A percentile compares a stretch with the other conserved stretches of the same genome.
Conservation (phyloP, 2,329 filamentous ascomycete genomes). For the Ophiostoma quercus region DNA sequence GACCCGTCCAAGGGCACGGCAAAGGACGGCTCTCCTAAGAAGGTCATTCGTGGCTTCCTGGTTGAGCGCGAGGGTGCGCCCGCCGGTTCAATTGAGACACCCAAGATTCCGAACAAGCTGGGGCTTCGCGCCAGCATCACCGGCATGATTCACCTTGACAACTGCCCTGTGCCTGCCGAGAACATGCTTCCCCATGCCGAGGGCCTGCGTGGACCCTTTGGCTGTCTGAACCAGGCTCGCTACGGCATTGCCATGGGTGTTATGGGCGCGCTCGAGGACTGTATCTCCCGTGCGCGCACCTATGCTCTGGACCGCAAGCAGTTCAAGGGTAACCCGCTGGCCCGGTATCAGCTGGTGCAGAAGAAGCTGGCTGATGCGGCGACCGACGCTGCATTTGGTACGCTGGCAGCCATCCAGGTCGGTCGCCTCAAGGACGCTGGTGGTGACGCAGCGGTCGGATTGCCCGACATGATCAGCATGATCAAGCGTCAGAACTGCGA, state of each 20-base stretch:
- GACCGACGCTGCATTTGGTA: slow-evolving; percentile 86
- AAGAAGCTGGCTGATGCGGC: slow-evolving; percentile 93
- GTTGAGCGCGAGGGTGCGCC: slow-evolving; percentile 82
- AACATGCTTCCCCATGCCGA: slow-evolving; percentile 94
- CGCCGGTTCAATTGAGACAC: slow-evolving; percentile 83
- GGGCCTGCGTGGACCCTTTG: slow-evolving; percentile 82
- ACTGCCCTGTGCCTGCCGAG: slow-evolving; percentile 77
- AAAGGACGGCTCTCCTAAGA: slow-evolving; percentile 24
- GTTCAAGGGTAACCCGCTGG: slow-evolving; percentile 92
- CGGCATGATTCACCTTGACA: slow-evolving; percentile 95
- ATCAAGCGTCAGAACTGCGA: slow-evolving; percentile 98
- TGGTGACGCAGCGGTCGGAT: slow-evolving; percentile 72
- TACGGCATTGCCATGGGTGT: slow-evolving; percentile 92
- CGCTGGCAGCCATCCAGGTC: slow-evolving; percentile 85
- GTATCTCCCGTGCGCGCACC: slow-evolving; percentile 69
- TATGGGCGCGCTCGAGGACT: slow-evolving; percentile 92
- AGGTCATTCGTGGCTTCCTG: slow-evolving; percentile 74
- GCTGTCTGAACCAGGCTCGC: slow-evolving; percentile 87
- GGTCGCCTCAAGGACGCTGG: slow-evolving; percentile 89
- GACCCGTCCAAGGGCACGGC: slow-evolving; percentile 65
- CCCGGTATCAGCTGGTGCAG: slow-evolving; percentile 94
- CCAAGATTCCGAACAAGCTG: slow-evolving; percentile 90
- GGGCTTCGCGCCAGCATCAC: slow-evolving; percentile 89
- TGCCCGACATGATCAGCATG: slow-evolving; percentile 93
- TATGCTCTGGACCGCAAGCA: slow-evolving; percentile 93